A percentile compares a stretch with the other conserved stretches of the same genome.
Conservation (phyloP, 1,139 yeast genomes). For the Schwanniomyces etchellsii region DNA sequence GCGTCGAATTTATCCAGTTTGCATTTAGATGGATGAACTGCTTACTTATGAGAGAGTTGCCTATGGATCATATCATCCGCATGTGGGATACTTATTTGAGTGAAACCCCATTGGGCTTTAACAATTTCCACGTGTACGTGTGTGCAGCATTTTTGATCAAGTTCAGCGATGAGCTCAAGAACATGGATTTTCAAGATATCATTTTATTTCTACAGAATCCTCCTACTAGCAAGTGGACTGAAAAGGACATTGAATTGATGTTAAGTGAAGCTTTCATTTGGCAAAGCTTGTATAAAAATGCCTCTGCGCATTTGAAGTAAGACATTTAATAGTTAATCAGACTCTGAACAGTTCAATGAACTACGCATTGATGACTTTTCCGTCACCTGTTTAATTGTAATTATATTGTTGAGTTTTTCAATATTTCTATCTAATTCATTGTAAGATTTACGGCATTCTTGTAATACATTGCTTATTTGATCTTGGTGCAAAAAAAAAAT, state of each 20-base stretch:
- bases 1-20: conserved; percentile 88
- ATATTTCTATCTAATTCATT: too few species aligned
- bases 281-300: conserved; percentile 89
- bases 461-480: too few species aligned
- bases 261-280: conserved; percentile 94
- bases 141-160: conserved; percentile 96
- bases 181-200: conserved; percentile 93
- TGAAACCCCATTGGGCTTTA: conserved; percentile 84
- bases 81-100: conserved; percentile 98
- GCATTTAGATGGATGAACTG: conserved; percentile 99
- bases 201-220: conserved; percentile 84
- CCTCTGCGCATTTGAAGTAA: conserved; percentile 67
- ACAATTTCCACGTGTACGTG: conserved; percentile 91
- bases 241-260: conserved; percentile 84
- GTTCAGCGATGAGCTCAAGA: conserved; percentile 71
- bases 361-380: too few species aligned
- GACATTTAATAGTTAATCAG: not conserved
- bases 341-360: too few species aligned
- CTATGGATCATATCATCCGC: conserved; percentile 70
- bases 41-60: conserved; percentile 86
- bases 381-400: conserved; percentile 48
- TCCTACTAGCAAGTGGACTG: conserved; percentile 83
- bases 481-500: too few species aligned
- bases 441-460: too few species aligned
- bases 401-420: conserved; percentile 49